These are phyloP conservation scores for Alternaria arbusti DNA, from an alignment of 2,329 filamentous ascomycete species.

Conservation along the genomic window DNA sequence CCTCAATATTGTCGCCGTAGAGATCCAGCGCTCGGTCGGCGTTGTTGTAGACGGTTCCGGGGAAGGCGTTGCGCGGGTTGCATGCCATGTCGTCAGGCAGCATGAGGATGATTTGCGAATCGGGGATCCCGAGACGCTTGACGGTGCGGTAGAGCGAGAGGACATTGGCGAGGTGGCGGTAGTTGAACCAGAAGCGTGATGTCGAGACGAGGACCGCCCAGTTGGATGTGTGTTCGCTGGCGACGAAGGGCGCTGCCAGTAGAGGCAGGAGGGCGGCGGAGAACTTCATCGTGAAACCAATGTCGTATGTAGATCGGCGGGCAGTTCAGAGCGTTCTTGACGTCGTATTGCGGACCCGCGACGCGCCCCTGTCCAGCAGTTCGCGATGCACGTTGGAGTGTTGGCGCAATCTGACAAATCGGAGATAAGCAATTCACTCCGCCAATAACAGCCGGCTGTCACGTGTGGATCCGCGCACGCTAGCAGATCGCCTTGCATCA, in stretches of 20 bases:
- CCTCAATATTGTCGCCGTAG: slow-evolving; percentile 98
- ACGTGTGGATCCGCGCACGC: slow-evolving; percentile 15
- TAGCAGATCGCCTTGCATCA: slow-evolving; percentile 26
- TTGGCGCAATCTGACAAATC: slow-evolving; percentile 38
- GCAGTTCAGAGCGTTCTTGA: background rate
- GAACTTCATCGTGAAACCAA: slow-evolving; percentile 29
- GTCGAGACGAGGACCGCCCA: slow-evolving; percentile 99
- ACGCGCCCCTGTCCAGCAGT: slow-evolving; percentile 8
- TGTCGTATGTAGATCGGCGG: background rate
- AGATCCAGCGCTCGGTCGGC: slow-evolving; percentile 93
- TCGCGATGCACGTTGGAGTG: slow-evolving; percentile 30
- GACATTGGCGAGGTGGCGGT: slow-evolving; percentile 96
- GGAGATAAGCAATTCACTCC: slow-evolving; percentile 30
- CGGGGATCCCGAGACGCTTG: slow-evolving; percentile 95
- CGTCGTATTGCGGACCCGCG: background rate
- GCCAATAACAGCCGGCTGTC: slow-evolving; percentile 8
- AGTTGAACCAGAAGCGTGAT: slow-evolving; percentile 99
- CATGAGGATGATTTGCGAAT: slow-evolving; percentile 99
- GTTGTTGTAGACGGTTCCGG: slow-evolving; percentile 97
- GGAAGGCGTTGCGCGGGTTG: slow-evolving; percentile 97
- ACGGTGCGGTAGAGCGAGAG: slow-evolving; percentile 97
- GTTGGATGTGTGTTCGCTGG: slow-evolving; percentile 89
- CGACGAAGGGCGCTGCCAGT: slow-evolving; percentile 50
- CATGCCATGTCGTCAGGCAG: slow-evolving; percentile 99
- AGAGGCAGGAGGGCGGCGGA: slow-evolving; percentile 33